A percentile compares a stretch with the other conserved stretches of the same genome.
phyloP scores from a whole-genome alignment of 1,284 basidiomycete genomes.

The Malassezia slooffiae region DNA sequence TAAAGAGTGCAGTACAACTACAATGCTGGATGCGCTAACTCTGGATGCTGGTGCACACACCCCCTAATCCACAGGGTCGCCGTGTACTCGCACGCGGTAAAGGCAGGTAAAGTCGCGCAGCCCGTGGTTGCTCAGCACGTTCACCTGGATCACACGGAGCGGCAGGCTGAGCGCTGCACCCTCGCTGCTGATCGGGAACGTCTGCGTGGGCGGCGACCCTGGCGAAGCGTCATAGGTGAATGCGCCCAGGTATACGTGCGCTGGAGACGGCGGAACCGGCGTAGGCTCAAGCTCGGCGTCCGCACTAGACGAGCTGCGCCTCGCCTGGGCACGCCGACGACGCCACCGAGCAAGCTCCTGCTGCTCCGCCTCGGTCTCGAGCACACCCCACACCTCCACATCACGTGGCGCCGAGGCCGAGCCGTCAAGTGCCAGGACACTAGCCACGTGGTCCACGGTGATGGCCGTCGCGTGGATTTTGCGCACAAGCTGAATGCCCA shows the following conservation, averaged over 20 bases:
- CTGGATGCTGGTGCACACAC: not conserved
- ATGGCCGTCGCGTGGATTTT: slow-evolving; percentile 63
- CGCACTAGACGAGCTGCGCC: not conserved
- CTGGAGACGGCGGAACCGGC: slow-evolving; percentile 52
- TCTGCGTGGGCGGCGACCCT: slow-evolving; percentile 61
- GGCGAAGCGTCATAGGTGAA: slow-evolving; percentile 65
- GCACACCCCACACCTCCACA: slow-evolving; percentile 66
- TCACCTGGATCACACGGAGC: slow-evolving; percentile 67
- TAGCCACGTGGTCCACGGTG: slow-evolving; percentile 75
- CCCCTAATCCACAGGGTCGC: slow-evolving; percentile 15
- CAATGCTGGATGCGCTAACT: not conserved
- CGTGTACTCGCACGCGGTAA: slow-evolving; percentile 64
- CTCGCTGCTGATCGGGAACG: slow-evolving; percentile 62
- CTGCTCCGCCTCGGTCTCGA: slow-evolving; percentile 59
- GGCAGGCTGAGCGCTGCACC: slow-evolving; percentile 62
- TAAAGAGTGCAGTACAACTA: not conserved
- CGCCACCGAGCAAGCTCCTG: slow-evolving; percentile 48
- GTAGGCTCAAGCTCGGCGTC: slow-evolving; percentile 6
- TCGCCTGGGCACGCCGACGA: not conserved
- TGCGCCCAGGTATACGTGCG: slow-evolving; percentile 63
- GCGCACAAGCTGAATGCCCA: slow-evolving; percentile 67
- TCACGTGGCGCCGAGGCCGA: slow-evolving; percentile 66
- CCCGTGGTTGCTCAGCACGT: slow-evolving; percentile 77
- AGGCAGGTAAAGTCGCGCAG: slow-evolving; percentile 71
- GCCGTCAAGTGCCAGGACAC: slow-evolving; percentile 62